Percentiles rank a stretch among this genome's conserved stretches.
These are phyloP conservation scores for Boletus holoroseus DNA, from an alignment of 1,284 basidiomycete genomes.

Conservation along the genomic window DNA sequence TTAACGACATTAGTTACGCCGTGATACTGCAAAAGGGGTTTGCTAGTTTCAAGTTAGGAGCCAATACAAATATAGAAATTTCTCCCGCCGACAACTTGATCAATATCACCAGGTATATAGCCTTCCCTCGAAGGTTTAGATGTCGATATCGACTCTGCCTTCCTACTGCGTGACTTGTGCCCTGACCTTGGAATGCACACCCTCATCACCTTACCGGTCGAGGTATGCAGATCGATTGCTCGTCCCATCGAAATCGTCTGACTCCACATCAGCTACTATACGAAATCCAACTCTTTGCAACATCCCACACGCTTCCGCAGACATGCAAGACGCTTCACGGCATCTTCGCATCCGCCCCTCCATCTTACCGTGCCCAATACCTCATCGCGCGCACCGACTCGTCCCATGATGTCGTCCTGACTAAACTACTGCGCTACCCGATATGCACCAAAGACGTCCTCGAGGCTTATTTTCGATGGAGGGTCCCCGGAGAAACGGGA, in stretches of 20 bases:
- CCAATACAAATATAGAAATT: neutral
- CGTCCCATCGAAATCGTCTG: neutral
- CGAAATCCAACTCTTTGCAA: slow-evolving; percentile 63
- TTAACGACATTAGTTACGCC: neutral
- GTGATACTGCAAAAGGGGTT: no score
- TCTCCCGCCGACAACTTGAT: no score
- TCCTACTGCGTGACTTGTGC: neutral
- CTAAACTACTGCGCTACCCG: slow-evolving; percentile 56
- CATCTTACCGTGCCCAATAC: slow-evolving; percentile 56
- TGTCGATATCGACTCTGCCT: neutral
- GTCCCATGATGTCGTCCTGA: slow-evolving; percentile 33
- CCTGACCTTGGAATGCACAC: slow-evolving; percentile 35
- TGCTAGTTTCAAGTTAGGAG: neutral
- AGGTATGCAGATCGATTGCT: slow-evolving; percentile 35
- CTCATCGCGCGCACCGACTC: slow-evolving; percentile 40
- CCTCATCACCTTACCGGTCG: slow-evolving; percentile 41
- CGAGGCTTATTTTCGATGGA: slow-evolving; percentile 40
- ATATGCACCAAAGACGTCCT: slow-evolving; percentile 57
- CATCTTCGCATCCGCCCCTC: slow-evolving; percentile 49
- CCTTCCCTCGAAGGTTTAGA: no score
- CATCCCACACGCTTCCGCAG: slow-evolving; percentile 55
- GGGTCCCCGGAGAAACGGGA: neutral
- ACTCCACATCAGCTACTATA: slow-evolving; percentile 54
- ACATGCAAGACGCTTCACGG: slow-evolving; percentile 47
- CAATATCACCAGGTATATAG: no score